Evolutionary conservation across 2,329 filamentous ascomycete genomes (phyloP).

Genomic region (Cordyceps militaris): DNA sequence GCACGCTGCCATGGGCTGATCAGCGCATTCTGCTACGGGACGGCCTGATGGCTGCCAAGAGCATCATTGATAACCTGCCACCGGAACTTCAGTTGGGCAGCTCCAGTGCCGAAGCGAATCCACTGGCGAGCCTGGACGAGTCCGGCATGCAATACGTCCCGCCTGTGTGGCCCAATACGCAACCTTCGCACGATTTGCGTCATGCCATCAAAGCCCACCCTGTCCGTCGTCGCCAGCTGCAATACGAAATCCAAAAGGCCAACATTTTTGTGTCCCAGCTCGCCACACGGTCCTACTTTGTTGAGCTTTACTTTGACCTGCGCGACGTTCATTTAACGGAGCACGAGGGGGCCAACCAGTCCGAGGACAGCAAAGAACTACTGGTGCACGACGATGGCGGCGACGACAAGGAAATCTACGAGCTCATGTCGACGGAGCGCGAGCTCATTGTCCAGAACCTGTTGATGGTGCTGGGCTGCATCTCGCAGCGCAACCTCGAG

Average conservation of each 20-base stretch:
- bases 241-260: constrained; percentile 86
- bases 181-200: constrained; percentile 44
- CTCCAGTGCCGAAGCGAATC: constrained; percentile 28
- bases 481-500: constrained; percentile 81
- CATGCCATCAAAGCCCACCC: constrained; percentile 43
- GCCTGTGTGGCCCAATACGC: constrained; percentile 39
- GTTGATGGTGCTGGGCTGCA: constrained; percentile 64
- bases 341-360: constrained; percentile 27
- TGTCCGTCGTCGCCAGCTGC: constrained; percentile 49
- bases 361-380: constrained; percentile 30
- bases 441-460: constrained; percentile 77
- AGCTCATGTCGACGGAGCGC: constrained; percentile 65
- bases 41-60: constrained; percentile 63
- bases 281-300: constrained; percentile 73
- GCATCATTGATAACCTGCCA: constrained; percentile 60
- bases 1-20: constrained; percentile 68
- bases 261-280: constrained; percentile 82
- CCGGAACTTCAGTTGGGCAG: constrained; percentile 55
- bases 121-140: constrained; percentile 36
- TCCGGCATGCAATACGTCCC: constrained; percentile 45
- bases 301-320: constrained; percentile 78
- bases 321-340: constrained; percentile 56
- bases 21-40: constrained; percentile 68
- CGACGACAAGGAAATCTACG: constrained; percentile 44
- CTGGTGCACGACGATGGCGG: constrained; percentile 32